These are phyloP conservation scores for Neurospora sp. DNA, from an alignment of 495 filamentous ascomycete genomes.

Conservation along the genomic window DNA sequence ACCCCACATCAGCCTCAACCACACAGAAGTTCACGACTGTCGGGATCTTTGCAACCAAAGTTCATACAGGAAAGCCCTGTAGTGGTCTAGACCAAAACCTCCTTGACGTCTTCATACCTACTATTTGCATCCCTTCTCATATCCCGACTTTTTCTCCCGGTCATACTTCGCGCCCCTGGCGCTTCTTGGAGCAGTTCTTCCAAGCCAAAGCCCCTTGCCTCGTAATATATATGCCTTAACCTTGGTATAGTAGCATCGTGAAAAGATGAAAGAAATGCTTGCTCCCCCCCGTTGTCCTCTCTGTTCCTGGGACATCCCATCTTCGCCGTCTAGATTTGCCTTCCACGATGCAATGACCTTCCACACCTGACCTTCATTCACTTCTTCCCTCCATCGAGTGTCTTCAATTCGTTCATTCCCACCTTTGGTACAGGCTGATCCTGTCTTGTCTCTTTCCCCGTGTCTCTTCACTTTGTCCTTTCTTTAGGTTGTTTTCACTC, in stretches of 20 bases:
- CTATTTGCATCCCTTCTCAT: not conserved
- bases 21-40: not conserved
- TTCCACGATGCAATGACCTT: not conserved
- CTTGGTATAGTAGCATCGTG: not conserved
- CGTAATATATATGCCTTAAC: not conserved
- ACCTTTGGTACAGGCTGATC: not conserved
- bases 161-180: not conserved
- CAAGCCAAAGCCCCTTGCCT: not conserved
- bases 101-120: not conserved
- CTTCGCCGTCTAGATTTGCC: conserved; percentile 12
- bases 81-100: not conserved
- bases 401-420: not conserved
- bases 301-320: conserved; percentile 5
- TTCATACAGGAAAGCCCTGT: not conserved
- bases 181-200: not conserved
- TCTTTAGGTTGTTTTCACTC: not conserved
- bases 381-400: not conserved
- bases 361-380: not conserved
- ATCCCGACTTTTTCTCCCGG: not conserved
- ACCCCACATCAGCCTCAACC: conserved; percentile 17
- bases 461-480: not conserved
- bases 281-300: not conserved
- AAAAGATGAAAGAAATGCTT: not conserved
- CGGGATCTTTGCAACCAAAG: not conserved
- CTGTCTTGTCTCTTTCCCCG: not conserved